phyloP scores from a whole-genome alignment of 441 rosid species.

The Eutrema salsugineum region DNA sequence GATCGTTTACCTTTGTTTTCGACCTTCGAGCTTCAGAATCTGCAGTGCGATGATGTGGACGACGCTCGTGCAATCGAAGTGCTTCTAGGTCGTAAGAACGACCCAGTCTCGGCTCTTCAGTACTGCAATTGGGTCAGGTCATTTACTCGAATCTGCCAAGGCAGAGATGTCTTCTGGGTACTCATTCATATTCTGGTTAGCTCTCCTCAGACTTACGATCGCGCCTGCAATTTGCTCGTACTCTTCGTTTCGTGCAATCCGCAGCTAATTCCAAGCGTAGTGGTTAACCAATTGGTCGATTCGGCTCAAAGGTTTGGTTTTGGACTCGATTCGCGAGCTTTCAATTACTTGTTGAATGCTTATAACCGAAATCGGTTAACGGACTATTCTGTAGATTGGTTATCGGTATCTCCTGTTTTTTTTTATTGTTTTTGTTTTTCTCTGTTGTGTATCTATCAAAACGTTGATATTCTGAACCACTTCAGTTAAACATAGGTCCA shows the following conservation, averaged over 20 bases:
- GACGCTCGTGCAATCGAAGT: constrained; percentile 35
- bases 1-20: constrained; percentile 13
- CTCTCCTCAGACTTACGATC: constrained; percentile 22
- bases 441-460: too few relatives aligned
- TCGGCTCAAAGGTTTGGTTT: constrained; percentile 38
- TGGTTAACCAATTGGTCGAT: constrained; percentile 41
- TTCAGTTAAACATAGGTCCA: too few relatives aligned
- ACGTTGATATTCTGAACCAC: too few relatives aligned
- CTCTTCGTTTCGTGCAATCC: constrained; percentile 35
- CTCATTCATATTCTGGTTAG: constrained; percentile 51
- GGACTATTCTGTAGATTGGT: constrained; percentile 43
- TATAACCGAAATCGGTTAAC: constrained; percentile 38
- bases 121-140: constrained; percentile 36
- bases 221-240: constrained; percentile 38
- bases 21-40: neutral
- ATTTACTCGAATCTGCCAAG: constrained; percentile 26
- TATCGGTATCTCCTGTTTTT: too few relatives aligned
- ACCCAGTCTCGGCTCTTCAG: constrained; percentile 43
- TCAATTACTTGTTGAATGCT: constrained; percentile 51
- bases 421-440: too few relatives aligned
- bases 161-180: constrained; percentile 47
- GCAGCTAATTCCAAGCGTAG: constrained; percentile 27
- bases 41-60: neutral
- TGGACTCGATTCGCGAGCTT: constrained; percentile 33
- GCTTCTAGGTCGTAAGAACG: constrained; percentile 40